Evolutionary conservation across 331 rosid species (phyloP), one percentile per base, ranked within the genome.

Genomic region (Dryas integrifolia): DNA sequence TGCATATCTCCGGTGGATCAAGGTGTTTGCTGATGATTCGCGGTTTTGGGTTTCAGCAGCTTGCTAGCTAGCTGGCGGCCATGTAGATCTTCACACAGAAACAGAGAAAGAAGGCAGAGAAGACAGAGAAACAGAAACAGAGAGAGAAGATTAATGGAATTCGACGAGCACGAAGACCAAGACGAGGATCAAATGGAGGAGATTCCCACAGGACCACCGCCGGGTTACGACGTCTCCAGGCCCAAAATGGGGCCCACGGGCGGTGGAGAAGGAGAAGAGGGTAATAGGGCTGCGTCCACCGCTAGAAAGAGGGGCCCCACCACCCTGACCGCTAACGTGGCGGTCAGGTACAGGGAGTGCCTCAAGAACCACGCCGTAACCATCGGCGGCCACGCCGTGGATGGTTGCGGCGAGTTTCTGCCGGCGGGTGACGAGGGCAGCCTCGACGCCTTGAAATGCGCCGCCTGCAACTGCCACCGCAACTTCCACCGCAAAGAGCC

Each of bases 391-490:
- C 95, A 94, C 69, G 88, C 97, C 26, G 83, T 94, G 7, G 98
- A 94, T 59, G 98, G 97, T 1, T 94, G 98, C 70, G 79, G 98
- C 39, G 97, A 91, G 90, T 94, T 94, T 70, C 53, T 91, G 51
- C 85, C 96, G 0, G 91, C 95, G 0, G 98, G 98, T 0, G 95
- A 81, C 9, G 96, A 88, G 59, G 97, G 97, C 2, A 77, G 92
- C 5, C 76, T 94, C 2, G 97, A 94, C 70, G 95, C 90, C 11
- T 89, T 91, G 6, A 88, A 81, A 73, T 94, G 98, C 78, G 98
- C 97, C 55, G 97, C 98, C 38, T 94, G 98, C 65, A 83, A 79
- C 83, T 94, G 98, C 57, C 98, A 94, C 86, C 96, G 98, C 26
- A 94, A 91, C 58, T 94, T 94, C 69, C 98, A 94, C 83, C 92